Base-by-base conservation (phyloP, 179 eudicot species). In the Vitellaria paradoxa region DNA sequence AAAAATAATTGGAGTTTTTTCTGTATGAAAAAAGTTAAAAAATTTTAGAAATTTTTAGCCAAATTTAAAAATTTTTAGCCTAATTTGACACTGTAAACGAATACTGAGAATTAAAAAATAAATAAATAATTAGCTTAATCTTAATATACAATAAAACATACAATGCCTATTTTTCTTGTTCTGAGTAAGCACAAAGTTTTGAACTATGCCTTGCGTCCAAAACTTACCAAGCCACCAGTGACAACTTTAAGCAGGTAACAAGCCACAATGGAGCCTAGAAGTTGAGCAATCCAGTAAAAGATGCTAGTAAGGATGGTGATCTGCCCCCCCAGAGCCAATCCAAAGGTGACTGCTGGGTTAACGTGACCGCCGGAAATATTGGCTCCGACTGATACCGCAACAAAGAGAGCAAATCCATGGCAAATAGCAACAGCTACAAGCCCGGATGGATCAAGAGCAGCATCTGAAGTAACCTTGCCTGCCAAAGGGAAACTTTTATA, bases 361-460 rank as follows among this genome's bases (percentile, higher is more conserved):
- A 92, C 93, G 21, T 92, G 97, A 61, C 97, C 95, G 17, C 97
- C 93, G 64, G 97, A 92, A 86, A 91, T 92, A 87, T 92, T 92
- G 64, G 94, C 94, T 7, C 84, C 94, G 1, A 91, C 78, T 6
- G 94, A 53, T 9, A 92, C 97, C 1, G 93, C 97, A 5, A 92
- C 97, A 65, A 92, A 92, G 20, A 92, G 85, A 60, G 92, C 94
- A 42, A 92, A 86, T 13, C 85, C 97, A 50, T 91, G 97, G 85
- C 89, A 85, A 21, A 92, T 68, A 2, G 97, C 97, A 3, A 92
- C 80, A 12, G 89, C 95, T 30, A 92, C 92, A 45, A 92, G 76
- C 60, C 97, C 95, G 9, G 91, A 46, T 60, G 97, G 97, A 76
- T 87, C 86, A 45, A 92, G 89, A 8, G 89, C 92, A 15, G 93